phyloP scores from a whole-genome alignment of 1,139 yeast genomes.

The Sugiyamaella sp. region DNA sequence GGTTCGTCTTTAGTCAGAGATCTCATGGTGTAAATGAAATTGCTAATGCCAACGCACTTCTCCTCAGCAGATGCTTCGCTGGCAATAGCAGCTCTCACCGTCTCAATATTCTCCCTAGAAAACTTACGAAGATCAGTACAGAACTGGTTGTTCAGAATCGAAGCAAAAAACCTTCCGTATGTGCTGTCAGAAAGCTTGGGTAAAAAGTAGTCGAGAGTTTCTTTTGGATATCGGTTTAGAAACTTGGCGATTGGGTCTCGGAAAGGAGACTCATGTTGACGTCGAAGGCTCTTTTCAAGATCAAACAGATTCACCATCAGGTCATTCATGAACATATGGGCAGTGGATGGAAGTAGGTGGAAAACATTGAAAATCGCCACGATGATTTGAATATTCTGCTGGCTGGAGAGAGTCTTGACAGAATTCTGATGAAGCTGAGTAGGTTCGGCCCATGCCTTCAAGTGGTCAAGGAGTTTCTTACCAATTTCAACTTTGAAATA shows the following conservation, averaged over 20 bases:
- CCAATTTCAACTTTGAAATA: slow-evolving; percentile 98
- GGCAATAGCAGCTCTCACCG: slow-evolving; percentile 44
- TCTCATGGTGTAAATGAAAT: slow-evolving; percentile 64
- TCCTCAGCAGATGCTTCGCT: slow-evolving; percentile 56
- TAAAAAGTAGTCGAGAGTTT: slow-evolving; percentile 71
- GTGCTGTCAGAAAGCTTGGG: slow-evolving; percentile 68
- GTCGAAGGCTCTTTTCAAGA: slow-evolving; percentile 80
- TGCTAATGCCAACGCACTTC: slow-evolving; percentile 67
- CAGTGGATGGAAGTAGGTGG: slow-evolving; percentile 89
- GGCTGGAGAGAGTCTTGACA: slow-evolving; percentile 72
- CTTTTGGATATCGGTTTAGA: slow-evolving; percentile 77
- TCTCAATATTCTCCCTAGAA: slow-evolving; percentile 56
- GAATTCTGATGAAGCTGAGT: slow-evolving; percentile 70
- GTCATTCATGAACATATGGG: slow-evolving; percentile 89
- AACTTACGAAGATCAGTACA: slow-evolving; percentile 60
- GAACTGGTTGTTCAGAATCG: slow-evolving; percentile 60
- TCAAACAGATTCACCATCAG: slow-evolving; percentile 73
- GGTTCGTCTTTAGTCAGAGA: slow-evolving; percentile 56
- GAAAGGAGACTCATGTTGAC: slow-evolving; percentile 88
- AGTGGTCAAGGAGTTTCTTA: slow-evolving; percentile 84
- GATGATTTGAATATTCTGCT: slow-evolving; percentile 80
- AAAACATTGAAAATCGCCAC: slow-evolving; percentile 90
- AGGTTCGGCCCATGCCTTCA: slow-evolving; percentile 96
- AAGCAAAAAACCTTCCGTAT: slow-evolving; percentile 64
- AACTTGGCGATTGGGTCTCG: slow-evolving; percentile 89